phyloP scores from a whole-genome alignment of 2,329 filamentous ascomycete species.

The Escovopsis weberi region DNA sequence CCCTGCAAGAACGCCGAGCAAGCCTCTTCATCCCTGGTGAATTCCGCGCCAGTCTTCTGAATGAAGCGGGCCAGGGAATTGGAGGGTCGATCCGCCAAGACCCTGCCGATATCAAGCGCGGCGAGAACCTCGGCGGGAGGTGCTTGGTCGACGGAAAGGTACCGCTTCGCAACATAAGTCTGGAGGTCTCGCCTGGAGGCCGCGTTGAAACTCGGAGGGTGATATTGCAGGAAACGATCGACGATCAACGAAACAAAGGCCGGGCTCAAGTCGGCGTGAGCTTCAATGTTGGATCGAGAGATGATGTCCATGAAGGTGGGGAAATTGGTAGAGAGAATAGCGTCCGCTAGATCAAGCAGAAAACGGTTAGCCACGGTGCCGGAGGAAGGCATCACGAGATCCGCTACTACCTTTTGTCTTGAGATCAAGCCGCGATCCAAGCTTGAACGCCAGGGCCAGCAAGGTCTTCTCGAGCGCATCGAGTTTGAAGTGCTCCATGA shows the following conservation, averaged over 20 bases:
- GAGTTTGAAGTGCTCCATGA: conserved; percentile 91
- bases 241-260: conserved; percentile 66
- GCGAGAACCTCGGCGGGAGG: conserved; percentile 58
- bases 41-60: conserved; percentile 58
- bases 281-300: conserved; percentile 46
- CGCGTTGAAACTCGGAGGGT: conserved; percentile 73
- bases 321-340: conserved; percentile 73
- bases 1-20: conserved; percentile 40
- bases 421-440: conserved; percentile 64
- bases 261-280: conserved; percentile 51
- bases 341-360: conserved; percentile 49
- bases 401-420: conserved; percentile 63
- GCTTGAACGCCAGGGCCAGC: conserved; percentile 77
- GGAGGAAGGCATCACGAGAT: background rate
- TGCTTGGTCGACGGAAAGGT: conserved; percentile 46
- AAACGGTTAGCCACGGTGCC: background rate
- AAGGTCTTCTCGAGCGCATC: conserved; percentile 80
- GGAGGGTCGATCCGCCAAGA: conserved; percentile 43
- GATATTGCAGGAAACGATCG: conserved; percentile 75
- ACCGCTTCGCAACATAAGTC: conserved; percentile 53
- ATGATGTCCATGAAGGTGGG: conserved; percentile 64
- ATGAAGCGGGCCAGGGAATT: conserved; percentile 52
- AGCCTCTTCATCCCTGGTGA: conserved; percentile 61
- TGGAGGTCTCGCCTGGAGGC: conserved; percentile 55
- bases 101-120: conserved; percentile 52